phyloP scores from a whole-genome alignment of 1,284 basidiomycete species.

The Wolfiporia cocos region DNA sequence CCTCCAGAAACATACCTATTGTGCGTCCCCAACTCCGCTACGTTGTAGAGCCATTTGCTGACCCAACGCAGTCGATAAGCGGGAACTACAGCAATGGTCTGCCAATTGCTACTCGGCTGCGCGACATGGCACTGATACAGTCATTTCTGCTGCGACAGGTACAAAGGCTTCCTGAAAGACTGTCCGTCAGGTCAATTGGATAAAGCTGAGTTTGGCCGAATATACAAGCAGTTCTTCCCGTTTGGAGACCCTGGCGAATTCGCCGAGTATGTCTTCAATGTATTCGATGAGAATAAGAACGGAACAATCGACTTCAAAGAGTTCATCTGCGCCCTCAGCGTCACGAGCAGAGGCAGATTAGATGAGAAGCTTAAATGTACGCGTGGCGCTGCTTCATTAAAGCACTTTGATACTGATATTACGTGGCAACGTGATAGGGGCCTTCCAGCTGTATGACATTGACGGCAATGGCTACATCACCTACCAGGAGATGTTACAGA shows the following conservation, averaged over 20 bases:
- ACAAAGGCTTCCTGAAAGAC: conserved; percentile 99
- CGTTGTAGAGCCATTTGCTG: conserved; percentile 13
- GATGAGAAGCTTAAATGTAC: conserved; percentile 99
- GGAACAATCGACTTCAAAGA: conserved; percentile 98
- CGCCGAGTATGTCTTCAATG: conserved; percentile 98
- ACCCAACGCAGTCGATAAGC: conserved; percentile 85
- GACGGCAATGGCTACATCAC: conserved; percentile 97
- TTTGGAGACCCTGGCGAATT: conserved; percentile 98
- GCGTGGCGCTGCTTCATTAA: conserved; percentile 23
- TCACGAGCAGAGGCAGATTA: conserved; percentile 89
- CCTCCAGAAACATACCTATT: conserved; percentile 98
- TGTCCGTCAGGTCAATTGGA: conserved; percentile 97
- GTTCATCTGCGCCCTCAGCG: conserved; percentile 96
- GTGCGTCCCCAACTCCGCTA: conserved; percentile 44
- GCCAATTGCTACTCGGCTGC: conserved; percentile 9
- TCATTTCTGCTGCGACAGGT: conserved; percentile 46
- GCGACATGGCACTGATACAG: conserved; percentile 7
- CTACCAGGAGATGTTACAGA: conserved; percentile 98
- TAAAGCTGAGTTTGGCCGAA: conserved; percentile 93
- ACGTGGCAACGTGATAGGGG: conserved; percentile 57
- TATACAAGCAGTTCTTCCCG: conserved; percentile 99
- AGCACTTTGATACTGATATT: conserved; percentile 8
- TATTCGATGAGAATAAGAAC: conserved; percentile 94
- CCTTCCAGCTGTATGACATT: conserved; percentile 99
- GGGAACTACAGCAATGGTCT: conserved; percentile 98